A percentile compares a stretch with the other conserved stretches of the same genome.
These are phyloP conservation scores for Daucus carota DNA, from an alignment of 129 eudicot species.

Conservation along the genomic window DH1_v3.0 NC_030387.2:27060001-27060500, in stretches of 20 bases:
- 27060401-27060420: conserved; percentile 93
- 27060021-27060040: no score
- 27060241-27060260: conserved; percentile 13
- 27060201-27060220: conserved; percentile 21
- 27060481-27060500: conserved; percentile 92
- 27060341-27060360: conserved; percentile 20
- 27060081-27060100: no score
- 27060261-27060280: conserved; percentile 14
- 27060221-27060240: conserved; percentile 12
- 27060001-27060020: no score
- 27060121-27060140: conserved; percentile 6
- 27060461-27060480: conserved; percentile 86
- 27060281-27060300: conserved; percentile 20
- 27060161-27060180: neutral
- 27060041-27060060: no score
- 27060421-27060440: conserved; percentile 66
- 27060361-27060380: conserved; percentile 2
- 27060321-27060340: conserved; percentile 15
- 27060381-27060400: conserved; percentile 14
- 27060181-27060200: conserved; percentile 11
- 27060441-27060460: conserved; percentile 77
- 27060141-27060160: neutral
- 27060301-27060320: conserved; percentile 26
- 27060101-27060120: no score
- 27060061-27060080: no score